Percentiles rank a stretch among this genome's conserved stretches.
These are phyloP conservation scores for Coemansia sp. DNA, from an alignment of 192 early-diverging fungal genomes.

Conservation along the genomic window DNA sequence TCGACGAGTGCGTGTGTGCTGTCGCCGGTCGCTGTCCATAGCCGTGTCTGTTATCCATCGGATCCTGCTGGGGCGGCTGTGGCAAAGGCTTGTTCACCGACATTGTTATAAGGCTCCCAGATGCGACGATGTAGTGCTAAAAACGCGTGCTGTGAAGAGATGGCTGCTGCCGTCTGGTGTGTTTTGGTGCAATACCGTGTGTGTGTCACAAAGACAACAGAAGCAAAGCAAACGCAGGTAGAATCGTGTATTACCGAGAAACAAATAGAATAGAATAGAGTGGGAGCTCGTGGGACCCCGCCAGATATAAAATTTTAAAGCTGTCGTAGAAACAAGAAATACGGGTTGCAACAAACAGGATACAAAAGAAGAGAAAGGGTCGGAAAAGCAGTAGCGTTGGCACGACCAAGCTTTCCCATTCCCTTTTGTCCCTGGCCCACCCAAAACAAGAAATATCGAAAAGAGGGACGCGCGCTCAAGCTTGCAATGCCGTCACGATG, in stretches of 20 bases:
- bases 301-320: slow-evolving; percentile 6
- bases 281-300: background rate
- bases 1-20: slow-evolving; percentile 9
- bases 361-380: slow-evolving; percentile 8
- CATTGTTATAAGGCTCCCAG: slow-evolving; percentile 27
- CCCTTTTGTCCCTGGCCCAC: background rate
- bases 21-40: slow-evolving; percentile 14
- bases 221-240: background rate
- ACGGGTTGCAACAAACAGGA: background rate
- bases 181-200: background rate
- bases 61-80: slow-evolving; percentile 16
- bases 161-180: too few species aligned
- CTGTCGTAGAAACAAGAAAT: background rate
- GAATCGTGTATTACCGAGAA: background rate
- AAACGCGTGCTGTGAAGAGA: too few species aligned
- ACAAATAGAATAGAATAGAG: background rate
- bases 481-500: background rate
- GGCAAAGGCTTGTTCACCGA: slow-evolving; percentile 48
- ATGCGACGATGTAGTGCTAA: background rate
- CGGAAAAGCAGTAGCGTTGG: background rate
- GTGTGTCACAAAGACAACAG: background rate
- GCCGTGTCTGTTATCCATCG: slow-evolving; percentile 4
- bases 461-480: background rate
- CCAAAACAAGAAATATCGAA: background rate
- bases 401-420: background rate